Percentiles rank a stretch among this genome's conserved stretches.
phyloP scores from a whole-genome alignment of 768 basidiomycete species.

The Infundibulicybe gibba region DNA sequence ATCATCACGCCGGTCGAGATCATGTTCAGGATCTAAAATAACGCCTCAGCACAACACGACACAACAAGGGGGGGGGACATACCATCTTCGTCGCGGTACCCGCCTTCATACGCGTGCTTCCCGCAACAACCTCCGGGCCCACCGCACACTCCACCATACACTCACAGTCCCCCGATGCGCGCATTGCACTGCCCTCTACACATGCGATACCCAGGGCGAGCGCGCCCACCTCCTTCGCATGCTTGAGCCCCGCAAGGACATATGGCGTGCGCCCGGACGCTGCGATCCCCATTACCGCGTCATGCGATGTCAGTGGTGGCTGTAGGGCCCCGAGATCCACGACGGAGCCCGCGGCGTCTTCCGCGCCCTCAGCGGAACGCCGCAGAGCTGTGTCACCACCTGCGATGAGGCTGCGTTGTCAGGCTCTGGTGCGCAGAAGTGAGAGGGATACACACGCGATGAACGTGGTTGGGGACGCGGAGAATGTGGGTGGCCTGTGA shows the following conservation, averaged over 20 bases:
- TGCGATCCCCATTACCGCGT: slow-evolving; percentile 29
- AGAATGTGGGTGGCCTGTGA: slow-evolving; percentile 23
- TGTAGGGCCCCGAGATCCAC: slow-evolving; percentile 19
- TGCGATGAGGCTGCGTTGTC: slow-evolving; percentile 13
- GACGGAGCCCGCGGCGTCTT: slow-evolving; percentile 22
- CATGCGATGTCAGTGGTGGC: slow-evolving; percentile 16
- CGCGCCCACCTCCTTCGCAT: slow-evolving; percentile 8
- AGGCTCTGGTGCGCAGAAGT: neutral
- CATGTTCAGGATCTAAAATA: slow-evolving; percentile 33
- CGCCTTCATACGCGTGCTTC: slow-evolving; percentile 31
- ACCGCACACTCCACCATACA: slow-evolving; percentile 24
- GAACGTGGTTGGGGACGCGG: slow-evolving; percentile 18
- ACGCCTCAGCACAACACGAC: too few relatives aligned
- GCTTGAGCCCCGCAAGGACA: slow-evolving; percentile 24
- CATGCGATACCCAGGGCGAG: slow-evolving; percentile 26
- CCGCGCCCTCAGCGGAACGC: slow-evolving; percentile 23
- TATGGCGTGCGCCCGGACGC: slow-evolving; percentile 32
- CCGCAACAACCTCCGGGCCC: slow-evolving; percentile 27
- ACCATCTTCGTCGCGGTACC: slow-evolving; percentile 35
- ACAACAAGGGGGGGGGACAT: too few relatives aligned
- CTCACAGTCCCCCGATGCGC: slow-evolving; percentile 13
- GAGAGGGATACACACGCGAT: slow-evolving; percentile 12
- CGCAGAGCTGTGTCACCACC: slow-evolving; percentile 27
- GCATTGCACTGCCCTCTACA: slow-evolving; percentile 21
- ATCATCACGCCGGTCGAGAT: slow-evolving; percentile 30